Conservation (phyloP, 192 early-diverging fungal genomes). For the Rhizophagus sp. region DNA sequence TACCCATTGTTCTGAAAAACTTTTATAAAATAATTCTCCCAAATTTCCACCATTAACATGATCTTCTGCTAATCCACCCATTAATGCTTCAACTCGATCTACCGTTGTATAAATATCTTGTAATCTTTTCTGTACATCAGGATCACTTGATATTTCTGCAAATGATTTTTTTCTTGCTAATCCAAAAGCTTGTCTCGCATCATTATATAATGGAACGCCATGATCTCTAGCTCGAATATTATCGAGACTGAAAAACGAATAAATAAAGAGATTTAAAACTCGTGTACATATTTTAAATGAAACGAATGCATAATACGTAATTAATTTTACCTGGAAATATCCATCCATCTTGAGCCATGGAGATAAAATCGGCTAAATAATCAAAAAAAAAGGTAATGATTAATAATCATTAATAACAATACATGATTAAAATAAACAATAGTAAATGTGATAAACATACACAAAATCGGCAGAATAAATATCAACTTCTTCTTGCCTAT, state of each 20-base stretch:
- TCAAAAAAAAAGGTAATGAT: not conserved
- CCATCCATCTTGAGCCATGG: not conserved
- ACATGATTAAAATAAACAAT: not conserved
- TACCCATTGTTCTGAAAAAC: not conserved
- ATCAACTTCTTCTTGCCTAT: not conserved
- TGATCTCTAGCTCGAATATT: not conserved
- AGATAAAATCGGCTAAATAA: not conserved
- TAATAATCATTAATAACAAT: not conserved
- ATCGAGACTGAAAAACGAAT: not conserved
- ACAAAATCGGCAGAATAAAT: not conserved
- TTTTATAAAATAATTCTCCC: not conserved
- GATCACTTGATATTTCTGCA: not conserved
- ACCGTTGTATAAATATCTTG: conserved; percentile 9
- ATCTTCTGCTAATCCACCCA: conserved; percentile 10
- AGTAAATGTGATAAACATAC: not conserved
- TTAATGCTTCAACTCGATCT: conserved; percentile 20
- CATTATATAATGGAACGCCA: conserved; percentile 3
- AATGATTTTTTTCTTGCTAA: not conserved
- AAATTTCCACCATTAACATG: conserved; percentile 17
- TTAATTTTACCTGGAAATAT: not conserved
- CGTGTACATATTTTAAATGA: no score
- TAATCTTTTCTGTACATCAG: not conserved
- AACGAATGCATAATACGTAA: not conserved
- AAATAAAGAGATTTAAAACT: not conserved
- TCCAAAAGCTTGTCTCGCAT: not conserved